Evolutionary conservation across 345 rosid species (phyloP).

Genomic region (Orychophragmus violaceus): DNA sequence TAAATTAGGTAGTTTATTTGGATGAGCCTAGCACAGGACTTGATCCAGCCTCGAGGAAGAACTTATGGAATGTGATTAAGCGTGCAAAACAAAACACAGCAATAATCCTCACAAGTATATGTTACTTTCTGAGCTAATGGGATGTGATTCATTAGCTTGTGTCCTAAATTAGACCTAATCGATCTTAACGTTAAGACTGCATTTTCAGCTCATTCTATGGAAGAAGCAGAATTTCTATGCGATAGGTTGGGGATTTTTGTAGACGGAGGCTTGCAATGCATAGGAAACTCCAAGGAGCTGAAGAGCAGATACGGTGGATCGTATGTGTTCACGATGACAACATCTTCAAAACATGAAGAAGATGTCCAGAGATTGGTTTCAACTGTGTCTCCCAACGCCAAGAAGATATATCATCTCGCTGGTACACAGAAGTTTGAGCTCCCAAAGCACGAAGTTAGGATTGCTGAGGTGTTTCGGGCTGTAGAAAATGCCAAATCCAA

Average conservation of each 20-base stretch:
- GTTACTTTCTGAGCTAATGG: background rate
- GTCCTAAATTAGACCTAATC: background rate
- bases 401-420: constrained; percentile 58
- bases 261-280: constrained; percentile 78
- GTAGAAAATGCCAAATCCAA: constrained; percentile 58
- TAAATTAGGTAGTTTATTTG: constrained; percentile 75
- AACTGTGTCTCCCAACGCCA: constrained; percentile 36
- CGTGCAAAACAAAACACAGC: constrained; percentile 78
- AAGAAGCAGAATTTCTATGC: constrained; percentile 92
- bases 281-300: constrained; percentile 84
- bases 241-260: constrained; percentile 85
- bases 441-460: constrained; percentile 67
- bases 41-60: constrained; percentile 92
- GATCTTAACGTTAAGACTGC: background rate
- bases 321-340: constrained; percentile 78
- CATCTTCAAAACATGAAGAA: constrained; percentile 47
- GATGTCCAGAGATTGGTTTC: background rate
- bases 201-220: constrained; percentile 76
- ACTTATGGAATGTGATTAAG: constrained; percentile 81
- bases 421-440: constrained; percentile 98
- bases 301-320: constrained; percentile 88
- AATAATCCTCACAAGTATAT: constrained; percentile 58
- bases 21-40: constrained; percentile 97
- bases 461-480: constrained; percentile 48
- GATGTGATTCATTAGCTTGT: background rate